These are phyloP conservation scores for Schizosaccharomyces octosporus DNA, from an alignment of 805 yeast genomes.

Conservation along the genomic window DNA sequence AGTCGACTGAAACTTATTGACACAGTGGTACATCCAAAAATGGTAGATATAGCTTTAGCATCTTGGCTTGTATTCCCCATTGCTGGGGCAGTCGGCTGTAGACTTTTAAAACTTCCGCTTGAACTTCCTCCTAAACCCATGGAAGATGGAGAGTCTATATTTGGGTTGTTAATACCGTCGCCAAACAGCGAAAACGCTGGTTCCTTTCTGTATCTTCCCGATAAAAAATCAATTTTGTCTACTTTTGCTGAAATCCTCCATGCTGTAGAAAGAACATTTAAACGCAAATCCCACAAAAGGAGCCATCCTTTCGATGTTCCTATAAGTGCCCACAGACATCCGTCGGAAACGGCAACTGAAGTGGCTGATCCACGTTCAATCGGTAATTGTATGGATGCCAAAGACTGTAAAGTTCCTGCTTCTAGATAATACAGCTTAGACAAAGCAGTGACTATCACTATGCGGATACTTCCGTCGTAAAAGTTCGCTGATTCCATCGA, in stretches of 20 bases:
- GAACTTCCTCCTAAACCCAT: background rate
- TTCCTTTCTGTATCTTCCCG: background rate
- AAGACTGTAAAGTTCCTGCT: conserved; percentile 25
- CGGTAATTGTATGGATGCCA: background rate
- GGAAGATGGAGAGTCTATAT: too few species aligned
- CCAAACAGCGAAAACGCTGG: too few species aligned
- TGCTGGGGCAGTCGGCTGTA: background rate
- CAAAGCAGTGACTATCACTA: conserved; percentile 23
- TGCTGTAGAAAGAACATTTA: conserved; percentile 31
- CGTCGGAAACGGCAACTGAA: conserved; percentile 30
- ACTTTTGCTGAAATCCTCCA: conserved; percentile 39
- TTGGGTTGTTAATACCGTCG: too few species aligned
- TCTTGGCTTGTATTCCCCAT: background rate
- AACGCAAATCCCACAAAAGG: conserved; percentile 62
- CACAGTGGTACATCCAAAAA: background rate
- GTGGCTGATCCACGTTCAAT: conserved; percentile 30
- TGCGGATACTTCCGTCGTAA: conserved; percentile 19
- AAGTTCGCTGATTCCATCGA: conserved; percentile 20
- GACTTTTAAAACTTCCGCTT: background rate
- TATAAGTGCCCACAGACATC: conserved; percentile 36
- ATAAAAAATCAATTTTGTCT: conserved; percentile 15
- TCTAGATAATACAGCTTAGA: conserved; percentile 32
- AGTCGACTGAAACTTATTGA: background rate
- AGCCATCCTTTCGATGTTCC: conserved; percentile 59
- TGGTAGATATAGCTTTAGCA: background rate